phyloP scores from a whole-genome alignment of 768 basidiomycete genomes.

The Russula sp. region DNA sequence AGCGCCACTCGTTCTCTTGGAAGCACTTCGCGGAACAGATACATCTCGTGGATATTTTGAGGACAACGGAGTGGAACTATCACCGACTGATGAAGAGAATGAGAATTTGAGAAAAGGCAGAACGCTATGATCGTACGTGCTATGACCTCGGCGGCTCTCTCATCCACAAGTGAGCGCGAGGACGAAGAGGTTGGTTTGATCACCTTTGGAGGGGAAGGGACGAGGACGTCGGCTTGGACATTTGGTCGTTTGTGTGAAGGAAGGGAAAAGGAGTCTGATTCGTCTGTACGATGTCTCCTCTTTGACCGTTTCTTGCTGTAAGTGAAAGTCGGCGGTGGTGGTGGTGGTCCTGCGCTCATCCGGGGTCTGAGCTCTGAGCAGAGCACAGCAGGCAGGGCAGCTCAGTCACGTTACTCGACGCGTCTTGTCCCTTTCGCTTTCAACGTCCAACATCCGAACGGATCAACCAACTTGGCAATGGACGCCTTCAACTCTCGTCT shows the following conservation, averaged over 20 bases:
- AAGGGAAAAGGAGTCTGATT: background rate
- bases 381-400: too few species aligned
- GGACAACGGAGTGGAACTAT: background rate
- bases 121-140: background rate
- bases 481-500: constrained; percentile 34
- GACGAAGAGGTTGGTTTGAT: too few species aligned
- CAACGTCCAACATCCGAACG: background rate
- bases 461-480: constrained; percentile 2
- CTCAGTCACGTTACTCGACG: constrained; percentile 10
- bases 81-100: background rate
- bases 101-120: background rate
- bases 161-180: background rate
- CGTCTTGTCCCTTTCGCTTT: background rate
- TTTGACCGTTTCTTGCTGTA: constrained; percentile 4
- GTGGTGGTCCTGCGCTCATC: background rate
- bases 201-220: constrained; percentile 8
- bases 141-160: background rate
- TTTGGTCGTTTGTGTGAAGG: constrained; percentile 29
- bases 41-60: background rate
- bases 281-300: constrained; percentile 5
- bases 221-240: constrained; percentile 10
- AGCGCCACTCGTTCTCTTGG: background rate
- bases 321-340: constrained; percentile 3
- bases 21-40: background rate
- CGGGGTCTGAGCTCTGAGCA: background rate